A percentile compares a stretch with the other conserved stretches of the same genome.
These are phyloP conservation scores for Arxiozyma slooffiae DNA, from an alignment of 1,139 yeast species.

Conservation along the genomic window DNA sequence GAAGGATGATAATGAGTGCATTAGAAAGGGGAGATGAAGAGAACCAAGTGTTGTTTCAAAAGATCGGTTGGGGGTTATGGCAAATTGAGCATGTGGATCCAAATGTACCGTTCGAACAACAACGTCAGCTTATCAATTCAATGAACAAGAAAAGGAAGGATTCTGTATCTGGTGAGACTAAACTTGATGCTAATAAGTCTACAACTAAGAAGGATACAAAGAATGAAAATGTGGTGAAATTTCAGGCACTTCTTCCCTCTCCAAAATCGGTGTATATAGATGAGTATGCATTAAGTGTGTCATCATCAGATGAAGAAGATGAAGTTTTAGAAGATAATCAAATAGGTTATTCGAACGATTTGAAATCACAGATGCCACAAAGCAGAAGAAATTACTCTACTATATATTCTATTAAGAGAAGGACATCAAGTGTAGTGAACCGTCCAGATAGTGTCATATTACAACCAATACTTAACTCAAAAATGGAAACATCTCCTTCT, in stretches of 20 bases:
- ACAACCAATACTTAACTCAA: neutral
- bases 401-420: slow-evolving; percentile 7
- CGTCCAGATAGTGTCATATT: neutral
- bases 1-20: slow-evolving; percentile 81
- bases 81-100: slow-evolving; percentile 51
- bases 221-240: neutral
- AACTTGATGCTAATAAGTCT: neutral
- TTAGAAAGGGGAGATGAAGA: slow-evolving; percentile 61
- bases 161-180: neutral
- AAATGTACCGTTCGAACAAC: slow-evolving; percentile 37
- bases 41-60: slow-evolving; percentile 64
- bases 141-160: slow-evolving; percentile 32
- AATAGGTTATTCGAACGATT: neutral
- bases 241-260: neutral
- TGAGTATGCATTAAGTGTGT: slow-evolving; percentile 37
- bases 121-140: slow-evolving; percentile 27
- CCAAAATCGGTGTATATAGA: slow-evolving; percentile 27
- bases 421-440: slow-evolving; percentile 21
- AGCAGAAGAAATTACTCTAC: neutral
- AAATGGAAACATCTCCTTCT: neutral
- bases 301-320: slow-evolving; percentile 30
- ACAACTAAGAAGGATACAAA: neutral
- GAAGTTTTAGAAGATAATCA: slow-evolving; percentile 15
- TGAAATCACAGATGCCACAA: neutral
- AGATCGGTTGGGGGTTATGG: slow-evolving; percentile 99